These are phyloP conservation scores for Teratosphaeria destructans DNA, from an alignment of 2,329 filamentous ascomycete genomes.

Conservation along the genomic window DNA sequence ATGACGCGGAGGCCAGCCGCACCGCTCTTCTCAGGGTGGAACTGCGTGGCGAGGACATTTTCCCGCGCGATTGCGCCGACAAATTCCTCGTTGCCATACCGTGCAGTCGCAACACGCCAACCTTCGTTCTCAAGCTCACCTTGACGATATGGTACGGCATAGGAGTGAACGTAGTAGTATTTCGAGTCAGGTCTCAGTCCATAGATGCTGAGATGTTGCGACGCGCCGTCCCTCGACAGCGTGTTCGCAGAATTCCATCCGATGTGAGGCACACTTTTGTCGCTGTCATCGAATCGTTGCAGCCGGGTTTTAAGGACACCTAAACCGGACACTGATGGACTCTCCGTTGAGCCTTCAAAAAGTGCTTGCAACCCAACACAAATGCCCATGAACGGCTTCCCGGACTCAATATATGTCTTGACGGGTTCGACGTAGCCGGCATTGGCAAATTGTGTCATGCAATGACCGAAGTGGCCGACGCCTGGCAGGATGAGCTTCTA, in stretches of 20 bases:
- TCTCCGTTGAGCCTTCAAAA: conserved; percentile 77
- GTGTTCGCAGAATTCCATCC: conserved; percentile 91
- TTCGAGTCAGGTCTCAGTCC: conserved; percentile 72
- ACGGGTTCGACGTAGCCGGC: conserved; percentile 80
- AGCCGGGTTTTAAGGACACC: conserved; percentile 62
- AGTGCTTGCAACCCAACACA: conserved; percentile 90
- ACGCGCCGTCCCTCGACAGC: conserved; percentile 29
- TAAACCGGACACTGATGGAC: conserved; percentile 60
- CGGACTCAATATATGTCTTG: conserved; percentile 67
- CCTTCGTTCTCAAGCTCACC: conserved; percentile 69
- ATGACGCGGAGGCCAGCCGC: conserved; percentile 75
- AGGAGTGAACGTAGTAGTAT: conserved; percentile 98
- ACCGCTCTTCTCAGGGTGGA: conserved; percentile 96
- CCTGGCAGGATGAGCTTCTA: conserved; percentile 91
- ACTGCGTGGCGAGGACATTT: conserved; percentile 86
- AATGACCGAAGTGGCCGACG: conserved; percentile 96
- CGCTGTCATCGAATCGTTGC: conserved; percentile 61
- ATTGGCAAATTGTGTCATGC: conserved; percentile 69
- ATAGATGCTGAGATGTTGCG: conserved; percentile 53
- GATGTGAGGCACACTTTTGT: conserved; percentile 95
- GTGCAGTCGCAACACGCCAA: conserved; percentile 85
- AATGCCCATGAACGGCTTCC: conserved; percentile 98
- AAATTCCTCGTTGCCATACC: conserved; percentile 81
- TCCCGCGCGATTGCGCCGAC: conserved; percentile 78
- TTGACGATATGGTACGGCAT: conserved; percentile 65